phyloP scores from a whole-genome alignment of 148 eudicot genomes.

The Mesembryanthemum crystallinum region DNA sequence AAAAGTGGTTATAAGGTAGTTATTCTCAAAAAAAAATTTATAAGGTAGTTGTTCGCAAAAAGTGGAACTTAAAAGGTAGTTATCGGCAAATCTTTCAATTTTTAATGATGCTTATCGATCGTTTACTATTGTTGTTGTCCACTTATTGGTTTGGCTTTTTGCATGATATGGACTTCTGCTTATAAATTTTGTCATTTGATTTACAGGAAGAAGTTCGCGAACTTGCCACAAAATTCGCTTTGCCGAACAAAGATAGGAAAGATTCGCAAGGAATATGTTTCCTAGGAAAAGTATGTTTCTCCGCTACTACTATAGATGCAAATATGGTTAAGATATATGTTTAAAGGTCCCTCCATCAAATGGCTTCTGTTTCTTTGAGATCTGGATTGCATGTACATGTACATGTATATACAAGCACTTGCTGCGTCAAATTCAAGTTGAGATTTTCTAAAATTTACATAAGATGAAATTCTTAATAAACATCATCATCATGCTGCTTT shows the following conservation, averaged over 20 bases:
- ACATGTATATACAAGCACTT: neutral
- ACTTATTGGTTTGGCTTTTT: neutral
- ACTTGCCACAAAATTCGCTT: conserved; percentile 59
- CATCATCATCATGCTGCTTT: neutral
- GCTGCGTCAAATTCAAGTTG: neutral
- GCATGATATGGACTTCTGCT: neutral
- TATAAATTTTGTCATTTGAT: neutral
- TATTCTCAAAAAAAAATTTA: too few relatives aligned
- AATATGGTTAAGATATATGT: neutral
- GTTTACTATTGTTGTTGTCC: neutral
- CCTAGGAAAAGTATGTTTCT: conserved; percentile 80
- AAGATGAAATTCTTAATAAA: neutral
- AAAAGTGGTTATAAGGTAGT: too few relatives aligned
- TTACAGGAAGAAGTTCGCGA: conserved; percentile 82
- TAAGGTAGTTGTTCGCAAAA: too few relatives aligned
- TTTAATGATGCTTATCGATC: neutral
- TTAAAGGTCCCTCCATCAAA: neutral
- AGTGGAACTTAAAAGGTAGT: too few relatives aligned
- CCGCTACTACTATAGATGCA: neutral
- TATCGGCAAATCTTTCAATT: too few relatives aligned
- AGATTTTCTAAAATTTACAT: neutral
- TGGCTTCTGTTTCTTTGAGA: neutral
- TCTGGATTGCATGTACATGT: neutral
- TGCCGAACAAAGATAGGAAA: conserved; percentile 90
- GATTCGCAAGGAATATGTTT: conserved; percentile 99